Evolutionary conservation across 768 basidiomycete species (phyloP).

Genomic region (Pleurotus platypus): DNA sequence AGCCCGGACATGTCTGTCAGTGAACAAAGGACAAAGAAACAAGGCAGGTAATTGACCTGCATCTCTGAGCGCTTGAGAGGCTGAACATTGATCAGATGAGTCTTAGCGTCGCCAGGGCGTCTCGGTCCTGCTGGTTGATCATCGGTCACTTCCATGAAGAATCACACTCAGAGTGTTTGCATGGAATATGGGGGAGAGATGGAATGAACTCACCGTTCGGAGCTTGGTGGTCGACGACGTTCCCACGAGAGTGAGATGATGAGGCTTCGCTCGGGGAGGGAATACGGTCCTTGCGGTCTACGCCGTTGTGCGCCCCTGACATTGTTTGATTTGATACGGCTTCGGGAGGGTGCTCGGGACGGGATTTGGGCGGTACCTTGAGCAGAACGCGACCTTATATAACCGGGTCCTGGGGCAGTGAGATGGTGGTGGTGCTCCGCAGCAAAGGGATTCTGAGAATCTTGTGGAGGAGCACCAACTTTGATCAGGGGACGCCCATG

Average conservation of each 20-base stretch:
- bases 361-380: neutral
- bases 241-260: conserved; percentile 35
- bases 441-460: neutral
- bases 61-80: conserved; percentile 82
- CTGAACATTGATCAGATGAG: conserved; percentile 72
- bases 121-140: conserved; percentile 37
- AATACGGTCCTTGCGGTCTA: conserved; percentile 54
- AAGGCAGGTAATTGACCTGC: conserved; percentile 52
- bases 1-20: conserved; percentile 4
- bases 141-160: conserved; percentile 54
- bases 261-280: conserved; percentile 34
- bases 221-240: conserved; percentile 73
- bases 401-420: neutral
- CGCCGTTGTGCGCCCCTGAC: conserved; percentile 17
- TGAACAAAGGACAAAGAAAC: neutral
- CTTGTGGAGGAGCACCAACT: neutral
- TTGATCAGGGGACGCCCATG: conserved; percentile 4
- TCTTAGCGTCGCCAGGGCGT: conserved; percentile 21
- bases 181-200: conserved; percentile 1
- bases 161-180: conserved; percentile 13
- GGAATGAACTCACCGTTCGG: conserved; percentile 47
- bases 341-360: neutral
- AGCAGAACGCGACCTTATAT: neutral
- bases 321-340: neutral
- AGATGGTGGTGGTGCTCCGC: conserved; percentile 6